phyloP scores from a whole-genome alignment of 2,329 filamentous ascomycete genomes.

The Reticulascus tulasneorum region DNA sequence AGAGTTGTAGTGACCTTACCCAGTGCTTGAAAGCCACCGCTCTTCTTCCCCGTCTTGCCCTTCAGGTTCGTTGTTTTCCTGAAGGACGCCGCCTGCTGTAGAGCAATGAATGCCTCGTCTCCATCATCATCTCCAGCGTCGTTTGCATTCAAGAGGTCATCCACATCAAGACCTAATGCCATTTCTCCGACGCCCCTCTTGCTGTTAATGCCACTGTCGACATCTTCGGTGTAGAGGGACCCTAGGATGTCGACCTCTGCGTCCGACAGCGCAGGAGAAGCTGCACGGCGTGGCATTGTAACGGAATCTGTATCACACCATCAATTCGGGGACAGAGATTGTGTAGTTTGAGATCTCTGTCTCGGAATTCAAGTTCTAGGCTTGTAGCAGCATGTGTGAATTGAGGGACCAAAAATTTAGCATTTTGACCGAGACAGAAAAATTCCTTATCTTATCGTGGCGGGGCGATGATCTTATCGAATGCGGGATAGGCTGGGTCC shows the following conservation, averaged over 20 bases:
- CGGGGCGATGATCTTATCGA: slow-evolving; percentile 1
- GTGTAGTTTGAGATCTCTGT: not conserved
- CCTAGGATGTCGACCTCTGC: slow-evolving; percentile 86
- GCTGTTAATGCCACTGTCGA: slow-evolving; percentile 43
- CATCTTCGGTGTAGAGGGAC: slow-evolving; percentile 61
- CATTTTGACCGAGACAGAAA: slow-evolving; percentile 13
- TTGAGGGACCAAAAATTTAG: slow-evolving; percentile 7
- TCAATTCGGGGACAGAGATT: no score
- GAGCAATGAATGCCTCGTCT: slow-evolving; percentile 88
- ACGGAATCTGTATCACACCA: not conserved
- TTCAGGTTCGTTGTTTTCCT: slow-evolving; percentile 79
- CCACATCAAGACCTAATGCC: slow-evolving; percentile 49
- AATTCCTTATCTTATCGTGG: slow-evolving; percentile 15
- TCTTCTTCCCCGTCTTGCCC: slow-evolving; percentile 85
- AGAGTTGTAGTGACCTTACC: slow-evolving; percentile 38
- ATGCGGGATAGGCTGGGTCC: slow-evolving; percentile 2
- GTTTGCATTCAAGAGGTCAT: slow-evolving; percentile 57
- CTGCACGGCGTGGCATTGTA: slow-evolving; percentile 66
- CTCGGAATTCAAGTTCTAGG: not conserved
- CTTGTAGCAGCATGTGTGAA: slow-evolving; percentile 2
- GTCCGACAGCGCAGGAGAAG: slow-evolving; percentile 82
- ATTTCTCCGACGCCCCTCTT: slow-evolving; percentile 35
- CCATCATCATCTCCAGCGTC: slow-evolving; percentile 56
- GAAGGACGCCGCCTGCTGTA: slow-evolving; percentile 81
- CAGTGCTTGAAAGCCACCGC: slow-evolving; percentile 96